These are phyloP conservation scores for Syzygium aromaticum DNA, from an alignment of 345 rosid species.

Conservation along the genomic window DNA sequence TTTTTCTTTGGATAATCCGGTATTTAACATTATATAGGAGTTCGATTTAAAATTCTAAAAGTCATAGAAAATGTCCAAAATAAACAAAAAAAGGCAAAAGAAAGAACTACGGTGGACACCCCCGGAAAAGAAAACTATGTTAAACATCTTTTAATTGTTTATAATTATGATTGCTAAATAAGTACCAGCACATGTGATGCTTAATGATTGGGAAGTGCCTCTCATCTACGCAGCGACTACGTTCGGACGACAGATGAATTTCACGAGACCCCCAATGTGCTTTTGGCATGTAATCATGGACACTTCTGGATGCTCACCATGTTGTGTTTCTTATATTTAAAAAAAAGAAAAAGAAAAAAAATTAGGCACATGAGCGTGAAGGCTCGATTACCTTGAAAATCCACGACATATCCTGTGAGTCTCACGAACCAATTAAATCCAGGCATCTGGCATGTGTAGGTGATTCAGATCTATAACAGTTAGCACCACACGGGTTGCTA, in stretches of 20 bases:
- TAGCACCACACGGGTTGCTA: too few species aligned
- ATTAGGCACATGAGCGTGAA: accelerated
- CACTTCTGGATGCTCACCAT: neutral
- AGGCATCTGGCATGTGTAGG: too few species aligned
- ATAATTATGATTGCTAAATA: neutral
- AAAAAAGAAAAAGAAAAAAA: neutral
- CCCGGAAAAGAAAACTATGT: neutral
- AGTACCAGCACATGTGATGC: neutral
- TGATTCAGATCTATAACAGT: too few species aligned
- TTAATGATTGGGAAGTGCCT: neutral
- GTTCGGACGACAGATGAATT: neutral
- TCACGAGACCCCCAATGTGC: neutral
- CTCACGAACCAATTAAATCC: neutral
- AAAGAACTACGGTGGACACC: neutral
- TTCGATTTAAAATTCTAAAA: neutral
- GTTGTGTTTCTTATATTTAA: neutral
- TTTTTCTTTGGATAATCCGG: neutral
- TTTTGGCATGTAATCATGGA: neutral
- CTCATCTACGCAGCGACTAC: neutral
- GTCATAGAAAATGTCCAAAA: neutral
- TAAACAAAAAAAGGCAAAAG: neutral
- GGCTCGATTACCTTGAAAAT: accelerated
- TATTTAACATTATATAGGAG: neutral
- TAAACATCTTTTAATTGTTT: neutral
- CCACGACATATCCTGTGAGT: neutral